Evolutionary conservation across 352 stramenopile species (phyloP).

Genomic region (Pythium sukuiense): DNA sequence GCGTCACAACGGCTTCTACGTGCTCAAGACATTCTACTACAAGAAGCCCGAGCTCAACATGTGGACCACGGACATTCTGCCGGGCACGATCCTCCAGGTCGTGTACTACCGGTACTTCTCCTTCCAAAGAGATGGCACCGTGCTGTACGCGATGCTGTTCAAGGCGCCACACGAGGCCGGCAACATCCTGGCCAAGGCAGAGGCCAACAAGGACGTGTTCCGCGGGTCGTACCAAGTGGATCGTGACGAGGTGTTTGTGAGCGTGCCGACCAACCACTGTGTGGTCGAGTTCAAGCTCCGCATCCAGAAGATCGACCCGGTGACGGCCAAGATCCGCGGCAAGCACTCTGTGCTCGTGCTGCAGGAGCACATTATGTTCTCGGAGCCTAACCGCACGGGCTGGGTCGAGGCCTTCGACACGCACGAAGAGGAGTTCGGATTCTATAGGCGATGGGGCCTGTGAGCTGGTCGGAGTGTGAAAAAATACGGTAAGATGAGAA

Average conservation of each 20-base stretch:
- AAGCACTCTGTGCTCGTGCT: slow-evolving; percentile 65
- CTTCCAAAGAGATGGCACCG: slow-evolving; percentile 70
- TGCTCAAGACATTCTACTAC: slow-evolving; percentile 76
- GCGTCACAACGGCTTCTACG: slow-evolving; percentile 83
- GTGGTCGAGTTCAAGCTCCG: slow-evolving; percentile 70
- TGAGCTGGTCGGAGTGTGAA: slow-evolving; percentile 24
- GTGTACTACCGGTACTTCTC: slow-evolving; percentile 86
- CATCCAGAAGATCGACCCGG: slow-evolving; percentile 25
- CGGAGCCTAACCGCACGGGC: slow-evolving; percentile 58
- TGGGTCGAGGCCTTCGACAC: slow-evolving; percentile 76
- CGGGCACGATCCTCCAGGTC: slow-evolving; percentile 73
- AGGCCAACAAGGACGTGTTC: slow-evolving; percentile 34
- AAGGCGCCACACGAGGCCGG: slow-evolving; percentile 60
- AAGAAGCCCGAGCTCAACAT: slow-evolving; percentile 87
- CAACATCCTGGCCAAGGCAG: slow-evolving; percentile 23
- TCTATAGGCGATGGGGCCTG: slow-evolving; percentile 67
- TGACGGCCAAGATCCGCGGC: slow-evolving; percentile 34
- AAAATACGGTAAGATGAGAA: not conserved
- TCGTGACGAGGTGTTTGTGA: slow-evolving; percentile 64
- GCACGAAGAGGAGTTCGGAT: slow-evolving; percentile 72
- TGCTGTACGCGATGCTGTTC: slow-evolving; percentile 81
- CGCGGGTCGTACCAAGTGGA: slow-evolving; percentile 64
- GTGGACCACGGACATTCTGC: slow-evolving; percentile 64
- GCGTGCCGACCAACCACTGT: slow-evolving; percentile 64
- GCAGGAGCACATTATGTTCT: slow-evolving; percentile 73